Evolutionary conservation across 371 early-diverging fungal genomes (phyloP), one percentile per base, ranked within the genome.

Genomic region (Lichtheimia hyalospora): DNA sequence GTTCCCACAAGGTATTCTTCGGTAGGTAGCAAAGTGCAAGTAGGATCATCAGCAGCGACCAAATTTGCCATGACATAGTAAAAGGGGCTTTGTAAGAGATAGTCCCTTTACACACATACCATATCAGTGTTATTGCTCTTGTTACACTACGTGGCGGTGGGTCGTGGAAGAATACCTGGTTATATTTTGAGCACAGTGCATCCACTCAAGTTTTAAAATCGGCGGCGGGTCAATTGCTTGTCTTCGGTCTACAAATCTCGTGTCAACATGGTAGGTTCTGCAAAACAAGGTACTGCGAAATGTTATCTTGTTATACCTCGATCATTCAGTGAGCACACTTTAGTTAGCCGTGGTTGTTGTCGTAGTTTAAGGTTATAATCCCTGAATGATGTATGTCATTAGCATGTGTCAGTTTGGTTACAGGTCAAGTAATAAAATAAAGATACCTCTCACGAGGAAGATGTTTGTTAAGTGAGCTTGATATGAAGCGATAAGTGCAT

Each of bases 41-140:
- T 53, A 44, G 56, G 48, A 15, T 60, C 55, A 42, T 66, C 54
- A 46, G 59, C 66, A 15, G 49, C 55, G 3, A 77, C 66, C 20
- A 80, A 52, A 34, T 74, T 76, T 12, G 71, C 80, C 18, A 74
- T 62, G 54, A 72, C 63, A 49, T 71, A 80, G 48, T 76, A 76
- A 50, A 76, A 80, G 24, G 80, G 80, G 52, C 77, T 80, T 54
- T 80, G 79, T 24, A 78, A 68, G n/a, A 84, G 89, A 15, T 82
- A 84, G 89, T 53, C 14, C 28, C 62, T 71, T 66, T 75, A 69
- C 63, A 75, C 74, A 55, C 20, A 70, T 49, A 42, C 50, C 48
- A 53, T 49, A 42, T 54, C 48, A 53, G 48, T 27, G 34, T 16
- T 27, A 54, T 23, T 28, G 23, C n/a, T 28, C 13, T 40, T n/a